Base-by-base conservation (phyloP, 2,329 filamentous ascomycete genomes). In the Talaromyces sp. region DNA sequence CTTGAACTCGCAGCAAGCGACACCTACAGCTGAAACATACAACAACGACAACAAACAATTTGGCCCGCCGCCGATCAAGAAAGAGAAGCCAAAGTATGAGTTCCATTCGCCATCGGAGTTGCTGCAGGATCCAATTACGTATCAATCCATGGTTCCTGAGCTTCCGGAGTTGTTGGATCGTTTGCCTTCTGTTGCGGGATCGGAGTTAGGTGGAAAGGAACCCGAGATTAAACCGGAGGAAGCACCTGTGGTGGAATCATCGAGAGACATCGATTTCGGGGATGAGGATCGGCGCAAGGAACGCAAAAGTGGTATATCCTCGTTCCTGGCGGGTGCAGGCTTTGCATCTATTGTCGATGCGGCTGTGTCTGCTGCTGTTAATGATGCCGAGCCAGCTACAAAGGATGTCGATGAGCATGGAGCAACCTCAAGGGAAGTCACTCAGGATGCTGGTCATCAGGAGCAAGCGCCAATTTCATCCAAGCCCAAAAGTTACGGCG, bases 1-100 rank as follows among this genome's bases (percentile, higher is more conserved):
- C 33, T 78, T 87, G 9, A 88, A 83, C 52, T 91, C 89, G 6
- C 81, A 87, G 68, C 86, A 91, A 71, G 84, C 85, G 0, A 93
- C 90, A 1, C 90, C 90, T 1, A 90, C 87, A 67, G 88, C 88
- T 4, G 83, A 81, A 19, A 75, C 80, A 10, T 84, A 84, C 61
- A 54, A 43, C 39, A 73, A 78, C 25, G 10, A 52, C 3, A 43
- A 33, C 27, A 19, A 31, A 15, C 64, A 76, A 54, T 71, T 70
- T 2, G 35, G 66, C 61, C 67, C 72, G 57, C 67, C 65, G 33
- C 67, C 67, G 8, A 67, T 67, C 13, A 76, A 74, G 64, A 75
- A 77, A 45, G 77, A 82, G 43, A 77, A 77, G 65, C 76, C 73
- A 1, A 80, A 76, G 45, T 80, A 81, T 64, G 78, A 81, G 60